Conservation (phyloP, 2,329 filamentous ascomycete species). For the Laburnicola sp. region DNA sequence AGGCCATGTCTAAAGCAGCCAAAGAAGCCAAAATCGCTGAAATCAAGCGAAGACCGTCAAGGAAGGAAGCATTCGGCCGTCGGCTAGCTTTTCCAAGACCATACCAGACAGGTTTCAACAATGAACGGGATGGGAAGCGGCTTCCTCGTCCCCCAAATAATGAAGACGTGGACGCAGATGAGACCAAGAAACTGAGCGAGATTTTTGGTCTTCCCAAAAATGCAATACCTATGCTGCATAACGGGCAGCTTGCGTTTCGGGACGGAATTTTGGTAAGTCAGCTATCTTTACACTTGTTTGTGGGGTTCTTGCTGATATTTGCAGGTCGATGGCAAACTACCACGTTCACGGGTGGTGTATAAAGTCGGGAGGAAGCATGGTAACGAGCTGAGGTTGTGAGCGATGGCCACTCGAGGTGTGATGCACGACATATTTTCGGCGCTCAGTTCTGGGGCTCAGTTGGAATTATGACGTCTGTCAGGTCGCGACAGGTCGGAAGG, state of each 20-base stretch:
- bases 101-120: slow-evolving; percentile 19
- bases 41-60: slow-evolving; percentile 37
- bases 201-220: slow-evolving; percentile 28
- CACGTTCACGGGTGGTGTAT: slow-evolving; percentile 26
- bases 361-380: slow-evolving; percentile 27
- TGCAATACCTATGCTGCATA: slow-evolving; percentile 28
- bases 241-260: slow-evolving; percentile 33
- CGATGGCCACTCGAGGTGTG: too few relatives aligned
- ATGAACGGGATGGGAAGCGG: slow-evolving; percentile 24
- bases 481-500: too few relatives aligned
- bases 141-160: background rate
- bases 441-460: too few relatives aligned
- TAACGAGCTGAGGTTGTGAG: too few relatives aligned
- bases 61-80: slow-evolving; percentile 36
- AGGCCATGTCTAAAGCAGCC: slow-evolving; percentile 25
- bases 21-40: slow-evolving; percentile 26
- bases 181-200: slow-evolving; percentile 13
- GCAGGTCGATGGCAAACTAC: slow-evolving; percentile 27
- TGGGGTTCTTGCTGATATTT: slow-evolving; percentile 5
- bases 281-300: background rate
- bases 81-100: slow-evolving; percentile 22
- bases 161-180: background rate
- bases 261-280: slow-evolving; percentile 28
- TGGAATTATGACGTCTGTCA: too few relatives aligned
- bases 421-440: too few relatives aligned